Conservation (phyloP, 768 basidiomycete species). For the Pleurotus salmoneostramineus region DNA sequence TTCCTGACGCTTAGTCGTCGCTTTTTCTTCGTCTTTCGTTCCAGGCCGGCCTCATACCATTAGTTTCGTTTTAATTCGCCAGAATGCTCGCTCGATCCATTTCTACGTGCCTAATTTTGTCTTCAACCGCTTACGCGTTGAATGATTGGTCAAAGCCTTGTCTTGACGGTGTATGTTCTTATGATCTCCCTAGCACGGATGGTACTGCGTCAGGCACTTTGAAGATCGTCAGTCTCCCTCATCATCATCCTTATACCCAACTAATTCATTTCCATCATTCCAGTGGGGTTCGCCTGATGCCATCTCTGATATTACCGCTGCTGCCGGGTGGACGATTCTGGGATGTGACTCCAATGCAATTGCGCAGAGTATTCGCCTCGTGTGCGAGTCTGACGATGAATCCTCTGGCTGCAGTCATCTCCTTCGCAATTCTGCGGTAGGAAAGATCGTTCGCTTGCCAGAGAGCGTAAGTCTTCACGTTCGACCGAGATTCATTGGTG, state of each 20-base stretch:
- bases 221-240: constrained; percentile 29
- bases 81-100: neutral
- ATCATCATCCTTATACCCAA: neutral
- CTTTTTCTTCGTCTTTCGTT: constrained; percentile 2
- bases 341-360: constrained; percentile 35
- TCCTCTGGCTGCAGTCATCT: constrained; percentile 35
- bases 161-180: constrained; percentile 33
- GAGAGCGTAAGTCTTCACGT: constrained; percentile 34
- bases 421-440: constrained; percentile 31
- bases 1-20: constrained; percentile 5
- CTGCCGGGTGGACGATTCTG: constrained; percentile 51
- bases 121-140: constrained; percentile 21
- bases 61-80: neutral
- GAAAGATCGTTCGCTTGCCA: constrained; percentile 50
- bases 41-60: constrained; percentile 2
- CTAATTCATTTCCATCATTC: neutral
- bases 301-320: constrained; percentile 41
- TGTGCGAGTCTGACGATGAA: constrained; percentile 30
- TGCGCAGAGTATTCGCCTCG: constrained; percentile 44
- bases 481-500: neutral
- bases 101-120: constrained; percentile 12
- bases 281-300: constrained; percentile 34
- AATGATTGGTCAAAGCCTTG: constrained; percentile 43
- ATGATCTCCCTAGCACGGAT: constrained; percentile 28
- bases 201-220: constrained; percentile 32